phyloP scores from a whole-genome alignment of 2,329 filamentous ascomycete species.

The Claviceps monticola region DNA sequence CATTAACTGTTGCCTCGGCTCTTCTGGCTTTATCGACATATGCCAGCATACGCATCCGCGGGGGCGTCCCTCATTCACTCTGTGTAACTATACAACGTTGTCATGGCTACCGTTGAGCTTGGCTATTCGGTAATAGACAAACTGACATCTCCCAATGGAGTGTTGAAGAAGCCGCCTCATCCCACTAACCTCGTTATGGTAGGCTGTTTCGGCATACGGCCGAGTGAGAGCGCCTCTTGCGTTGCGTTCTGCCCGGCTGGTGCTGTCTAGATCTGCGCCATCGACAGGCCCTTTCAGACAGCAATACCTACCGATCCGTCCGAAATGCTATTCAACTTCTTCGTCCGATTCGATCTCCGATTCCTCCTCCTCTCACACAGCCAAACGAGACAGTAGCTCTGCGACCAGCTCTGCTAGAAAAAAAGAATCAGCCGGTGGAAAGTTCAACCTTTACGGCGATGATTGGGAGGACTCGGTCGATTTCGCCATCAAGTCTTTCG shows the following conservation, averaged over 20 bases:
- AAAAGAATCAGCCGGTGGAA: conserved; percentile 15
- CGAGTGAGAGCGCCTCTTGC: conserved; percentile 10
- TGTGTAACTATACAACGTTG: not conserved
- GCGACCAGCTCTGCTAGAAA: conserved; percentile 3
- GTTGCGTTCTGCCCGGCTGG: conserved; percentile 8
- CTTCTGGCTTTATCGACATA: not conserved
- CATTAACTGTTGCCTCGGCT: no score
- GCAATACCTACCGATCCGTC: not conserved
- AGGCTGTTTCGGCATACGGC: conserved; percentile 7
- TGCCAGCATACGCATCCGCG: not conserved
- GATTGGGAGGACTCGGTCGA: conserved; percentile 31
- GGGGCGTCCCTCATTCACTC: not conserved
- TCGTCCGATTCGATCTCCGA: not conserved
- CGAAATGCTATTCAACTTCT: conserved; percentile 4
- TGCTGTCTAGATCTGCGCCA: conserved; percentile 4
- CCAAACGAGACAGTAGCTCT: conserved; percentile 7
- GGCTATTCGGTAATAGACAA: conserved; percentile 5
- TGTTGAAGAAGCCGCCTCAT: not conserved
- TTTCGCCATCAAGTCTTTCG: conserved; percentile 27
- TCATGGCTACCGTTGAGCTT: conserved; percentile 6
- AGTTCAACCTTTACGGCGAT: conserved; percentile 23
- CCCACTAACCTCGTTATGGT: not conserved
- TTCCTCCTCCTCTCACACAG: not conserved
- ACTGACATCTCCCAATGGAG: not conserved
- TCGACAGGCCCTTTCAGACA: conserved; percentile 5